Percentiles rank a stretch among this genome's conserved stretches.
Evolutionary conservation across 2,329 filamentous ascomycete species (phyloP).

Genomic region (Malbranchea cinnamomea): DNA sequence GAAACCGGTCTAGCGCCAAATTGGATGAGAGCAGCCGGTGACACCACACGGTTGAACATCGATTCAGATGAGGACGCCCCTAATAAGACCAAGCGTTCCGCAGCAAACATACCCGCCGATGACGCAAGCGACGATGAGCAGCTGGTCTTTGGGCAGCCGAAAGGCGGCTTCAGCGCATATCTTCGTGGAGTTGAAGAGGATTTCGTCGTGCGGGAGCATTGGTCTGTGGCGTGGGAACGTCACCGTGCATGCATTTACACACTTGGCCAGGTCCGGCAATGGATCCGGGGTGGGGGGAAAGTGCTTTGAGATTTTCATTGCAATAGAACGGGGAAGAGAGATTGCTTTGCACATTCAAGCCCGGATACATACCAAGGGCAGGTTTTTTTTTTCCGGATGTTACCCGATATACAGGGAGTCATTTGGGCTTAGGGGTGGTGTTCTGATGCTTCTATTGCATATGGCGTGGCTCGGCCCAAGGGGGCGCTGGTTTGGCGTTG

Average conservation of each 20-base stretch:
- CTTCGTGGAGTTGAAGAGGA: slow-evolving; percentile 32
- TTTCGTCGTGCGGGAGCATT: slow-evolving; percentile 30
- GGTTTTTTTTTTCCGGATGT: too few relatives aligned
- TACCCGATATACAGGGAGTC: too few relatives aligned
- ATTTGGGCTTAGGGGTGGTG: too few relatives aligned
- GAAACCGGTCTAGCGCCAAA: slow-evolving; percentile 29
- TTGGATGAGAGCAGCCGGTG: slow-evolving; percentile 40
- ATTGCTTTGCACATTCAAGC: too few relatives aligned
- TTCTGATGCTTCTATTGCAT: too few relatives aligned
- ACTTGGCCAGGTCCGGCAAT: slow-evolving; percentile 13
- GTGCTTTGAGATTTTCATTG: neutral
- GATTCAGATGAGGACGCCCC: slow-evolving; percentile 8
- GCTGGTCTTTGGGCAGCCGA: slow-evolving; percentile 17
- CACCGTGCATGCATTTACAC: slow-evolving; percentile 29
- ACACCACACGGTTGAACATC: slow-evolving; percentile 23
- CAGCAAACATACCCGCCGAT: neutral
- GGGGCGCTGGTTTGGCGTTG: too few relatives aligned
- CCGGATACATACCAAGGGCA: too few relatives aligned
- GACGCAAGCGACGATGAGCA: slow-evolving; percentile 16
- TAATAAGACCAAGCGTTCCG: neutral
- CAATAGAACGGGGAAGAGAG: too few relatives aligned
- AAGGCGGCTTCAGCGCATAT: slow-evolving; percentile 31
- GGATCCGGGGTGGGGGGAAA: slow-evolving; percentile 8
- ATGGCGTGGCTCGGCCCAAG: too few relatives aligned
- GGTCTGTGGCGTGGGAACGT: slow-evolving; percentile 32